Base-by-base conservation (phyloP, 768 basidiomycete species). In the Gloeopeniophorella convolvens region DNA sequence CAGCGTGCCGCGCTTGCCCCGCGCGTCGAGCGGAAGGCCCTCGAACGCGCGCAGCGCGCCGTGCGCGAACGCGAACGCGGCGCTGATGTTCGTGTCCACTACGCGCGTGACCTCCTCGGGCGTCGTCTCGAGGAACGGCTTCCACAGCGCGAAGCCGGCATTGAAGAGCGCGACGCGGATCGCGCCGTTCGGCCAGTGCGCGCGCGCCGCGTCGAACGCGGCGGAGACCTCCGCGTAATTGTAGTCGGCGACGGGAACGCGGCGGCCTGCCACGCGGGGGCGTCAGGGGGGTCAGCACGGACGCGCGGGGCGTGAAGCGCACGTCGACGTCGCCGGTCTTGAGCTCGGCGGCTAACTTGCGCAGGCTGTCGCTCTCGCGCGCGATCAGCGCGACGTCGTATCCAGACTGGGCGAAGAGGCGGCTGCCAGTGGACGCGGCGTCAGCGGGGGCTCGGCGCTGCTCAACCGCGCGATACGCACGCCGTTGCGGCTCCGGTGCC, bases 351-450 rank as follows among this genome's bases (percentile, higher is more conserved):
- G 70, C 68, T 7, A 64, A 48, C 26, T 62, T 63, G 57, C 67
- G 60, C 12, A 73, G 59, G 26, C 59, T 51, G 23, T 66, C 65
- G 4, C 64, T 55, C 36, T 67, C 64, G 7, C 67, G 62, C 3
- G 72, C 67, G 27, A 74, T 64, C 23, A 74, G 52, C 0, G 73
- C 73, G 8, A 73, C 65, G 12, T 66, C 59, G 51, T 72, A 74
- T 4, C 72, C 72, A 13, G 61, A 59, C 44, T 68, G 65, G 3
- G 70, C 63, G 50, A 72, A 72, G 4, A 67, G 50, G 18, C 68
- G 68, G 4, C 71, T 72, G 43, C 20, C 13, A n/a, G n/a, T n/a
- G 23, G 3, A 11, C 1, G 30, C 12, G 15, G 30, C 5, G 18
- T 45, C 8, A 44, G 18, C 36, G 9, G n/a, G 9, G n/a, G 3